Evolutionary conservation across 345 rosid genomes (phyloP), one percentile per base, ranked within the genome.

Genomic region (Turnera subulata): DNA sequence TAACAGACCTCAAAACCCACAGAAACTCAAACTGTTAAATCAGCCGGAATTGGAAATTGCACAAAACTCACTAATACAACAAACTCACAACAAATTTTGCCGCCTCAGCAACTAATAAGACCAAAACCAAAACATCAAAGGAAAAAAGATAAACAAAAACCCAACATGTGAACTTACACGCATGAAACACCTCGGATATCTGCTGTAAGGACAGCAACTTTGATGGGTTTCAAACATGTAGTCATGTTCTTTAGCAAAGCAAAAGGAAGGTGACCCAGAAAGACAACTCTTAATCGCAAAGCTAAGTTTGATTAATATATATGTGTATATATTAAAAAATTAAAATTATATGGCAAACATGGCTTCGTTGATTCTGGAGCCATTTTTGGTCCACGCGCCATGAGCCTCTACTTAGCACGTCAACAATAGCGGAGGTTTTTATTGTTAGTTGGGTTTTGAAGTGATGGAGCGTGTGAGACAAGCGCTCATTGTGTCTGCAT

Each of bases 351-450:
- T 9, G 61, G 68, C 61, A 58, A 55, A 49, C 9, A 46, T 47
- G 32, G 65, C 29, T 47, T 69, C 40, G 16, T 17, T 53, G 64
- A 47, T 69, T 53, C 64, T 15, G 52, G 2, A 46, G 40, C n/a
- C 37, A 15, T 0, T 11, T n/a, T 4, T 1, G 9, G 15, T 21
- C 39, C 69, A 70, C 74, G 69, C 69, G 57, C 45, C 50, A 5
- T 19, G 9, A 5, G 45, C 16, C 22, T 1, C 26, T 33, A n/a
- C 22, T 32, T 6, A 21, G 15, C 6, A 48, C 54, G 63, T 15
- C 45, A 20, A 15, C 21, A n/a, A 11, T 0, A 39, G 16, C 44
- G 1, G 1, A 0, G 15, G 0, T 23, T 22, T 4, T 17, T 15
- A 13, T 26, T 6, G 18, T 12, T 7, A 17, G 26, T 39, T 56